These are phyloP conservation scores for Coccinonectria pachysandricola DNA, from an alignment of 2,329 filamentous ascomycete genomes.

Conservation along the genomic window DNA sequence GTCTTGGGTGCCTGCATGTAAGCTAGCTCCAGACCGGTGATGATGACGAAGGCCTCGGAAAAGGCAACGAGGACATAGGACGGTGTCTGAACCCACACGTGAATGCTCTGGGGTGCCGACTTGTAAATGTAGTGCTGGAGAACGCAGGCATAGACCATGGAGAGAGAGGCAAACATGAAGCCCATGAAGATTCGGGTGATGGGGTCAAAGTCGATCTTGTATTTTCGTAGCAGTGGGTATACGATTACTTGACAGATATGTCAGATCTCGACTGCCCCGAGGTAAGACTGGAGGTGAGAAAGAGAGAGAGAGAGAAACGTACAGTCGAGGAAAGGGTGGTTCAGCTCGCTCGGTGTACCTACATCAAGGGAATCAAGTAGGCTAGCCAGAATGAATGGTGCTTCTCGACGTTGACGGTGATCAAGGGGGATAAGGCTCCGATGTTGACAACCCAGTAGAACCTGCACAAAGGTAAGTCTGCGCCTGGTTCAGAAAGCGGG, in stretches of 20 bases:
- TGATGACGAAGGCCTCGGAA: constrained; percentile 7
- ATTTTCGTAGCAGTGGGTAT: constrained; percentile 12
- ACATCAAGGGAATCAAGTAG: constrained; percentile 13
- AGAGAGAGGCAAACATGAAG: constrained; percentile 12
- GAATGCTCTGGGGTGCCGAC: constrained; percentile 6
- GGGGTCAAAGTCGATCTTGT: constrained; percentile 12
- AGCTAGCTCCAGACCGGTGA: constrained; percentile 6
- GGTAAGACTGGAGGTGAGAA: constrained; percentile 1
- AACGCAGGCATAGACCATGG: constrained; percentile 15
- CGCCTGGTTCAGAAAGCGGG: too few species aligned
- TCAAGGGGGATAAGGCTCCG: constrained; percentile 5
- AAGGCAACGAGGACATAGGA: constrained; percentile 5
- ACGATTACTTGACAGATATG: too few species aligned
- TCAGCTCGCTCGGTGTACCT: constrained; percentile 2
- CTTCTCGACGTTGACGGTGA: constrained; percentile 6
- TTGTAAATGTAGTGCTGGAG: constrained; percentile 14
- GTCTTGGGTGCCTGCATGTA: constrained; percentile 7
- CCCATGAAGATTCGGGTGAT: constrained; percentile 13
- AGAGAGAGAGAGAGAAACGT: constrained; percentile 1
- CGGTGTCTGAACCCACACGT: constrained; percentile 7
- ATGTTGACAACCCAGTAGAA: constrained; percentile 9
- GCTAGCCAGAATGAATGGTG: constrained; percentile 8
- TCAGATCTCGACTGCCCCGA: too few species aligned
- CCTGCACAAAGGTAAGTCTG: too few species aligned
- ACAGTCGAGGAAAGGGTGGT: constrained; percentile 18